phyloP scores from a whole-genome alignment of 2,329 filamentous ascomycete genomes.

The Microsporum audouinii region DNA sequence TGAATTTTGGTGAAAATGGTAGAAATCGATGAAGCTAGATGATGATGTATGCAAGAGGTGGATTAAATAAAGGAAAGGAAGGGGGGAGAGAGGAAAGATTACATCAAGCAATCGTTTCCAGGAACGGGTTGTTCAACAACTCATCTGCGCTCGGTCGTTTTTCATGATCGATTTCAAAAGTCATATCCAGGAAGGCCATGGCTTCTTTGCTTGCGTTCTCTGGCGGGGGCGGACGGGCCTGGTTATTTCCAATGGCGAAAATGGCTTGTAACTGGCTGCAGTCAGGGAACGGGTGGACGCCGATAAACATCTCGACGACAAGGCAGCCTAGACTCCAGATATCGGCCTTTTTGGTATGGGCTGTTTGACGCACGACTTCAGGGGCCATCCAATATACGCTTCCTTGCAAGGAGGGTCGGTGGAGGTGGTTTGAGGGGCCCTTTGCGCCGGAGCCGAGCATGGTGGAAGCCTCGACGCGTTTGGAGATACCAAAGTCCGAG shows the following conservation, averaged over 20 bases:
- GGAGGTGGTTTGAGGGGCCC: constrained; percentile 32
- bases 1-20: neutral
- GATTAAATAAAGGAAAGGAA: neutral
- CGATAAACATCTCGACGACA: constrained; percentile 98
- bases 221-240: constrained; percentile 77
- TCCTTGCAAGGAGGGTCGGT: constrained; percentile 70
- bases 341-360: constrained; percentile 94
- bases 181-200: constrained; percentile 68
- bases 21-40: neutral
- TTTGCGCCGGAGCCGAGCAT: constrained; percentile 46
- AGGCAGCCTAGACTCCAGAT: constrained; percentile 97
- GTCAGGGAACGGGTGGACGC: constrained; percentile 89
- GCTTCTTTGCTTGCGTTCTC: constrained; percentile 77
- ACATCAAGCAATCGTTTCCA: constrained; percentile 55
- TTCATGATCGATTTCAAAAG: constrained; percentile 93
- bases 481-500: constrained; percentile 96
- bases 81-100: neutral
- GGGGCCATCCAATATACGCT: constrained; percentile 99
- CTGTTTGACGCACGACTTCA: constrained; percentile 94
- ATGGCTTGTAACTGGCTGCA: constrained; percentile 96
- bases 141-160: constrained; percentile 86
- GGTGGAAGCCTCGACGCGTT: constrained; percentile 88
- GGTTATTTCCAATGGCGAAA: constrained; percentile 89
- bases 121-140: constrained; percentile 69
- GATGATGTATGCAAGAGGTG: neutral